A percentile compares a stretch with the other conserved stretches of the same genome.
Conservation (phyloP, 2,329 filamentous ascomycete species). For the Fulvia fulva region DNA sequence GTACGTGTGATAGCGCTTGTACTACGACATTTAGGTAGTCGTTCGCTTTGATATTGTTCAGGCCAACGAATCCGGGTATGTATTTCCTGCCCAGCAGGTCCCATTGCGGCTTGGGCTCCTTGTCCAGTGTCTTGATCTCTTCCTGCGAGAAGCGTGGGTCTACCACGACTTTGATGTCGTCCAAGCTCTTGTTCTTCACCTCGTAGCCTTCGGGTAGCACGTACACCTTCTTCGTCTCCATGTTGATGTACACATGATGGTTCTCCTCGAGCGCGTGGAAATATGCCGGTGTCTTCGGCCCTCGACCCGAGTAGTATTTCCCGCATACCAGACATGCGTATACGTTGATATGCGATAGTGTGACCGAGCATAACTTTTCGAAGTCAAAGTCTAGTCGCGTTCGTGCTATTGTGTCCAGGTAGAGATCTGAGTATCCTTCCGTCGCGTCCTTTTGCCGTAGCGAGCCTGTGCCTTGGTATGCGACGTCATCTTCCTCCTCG, state of each 20-base stretch:
- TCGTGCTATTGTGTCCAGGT: constrained; percentile 94
- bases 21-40: constrained; percentile 97
- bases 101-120: constrained; percentile 57
- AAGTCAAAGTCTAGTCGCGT: constrained; percentile 96
- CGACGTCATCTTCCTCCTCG: constrained; percentile 34
- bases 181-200: constrained; percentile 86
- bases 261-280: constrained; percentile 93
- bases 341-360: constrained; percentile 95
- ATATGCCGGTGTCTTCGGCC: constrained; percentile 92
- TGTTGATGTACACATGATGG: constrained; percentile 98
- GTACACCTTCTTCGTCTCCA: constrained; percentile 86
- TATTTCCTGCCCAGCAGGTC: constrained; percentile 82
- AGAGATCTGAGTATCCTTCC: constrained; percentile 89
- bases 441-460: constrained; percentile 72
- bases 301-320: constrained; percentile 94
- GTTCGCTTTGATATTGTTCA: constrained; percentile 99
- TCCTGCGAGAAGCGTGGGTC: constrained; percentile 79
- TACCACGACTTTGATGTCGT: constrained; percentile 97
- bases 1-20: constrained; percentile 84
- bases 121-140: constrained; percentile 78
- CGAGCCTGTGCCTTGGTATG: constrained; percentile 34
- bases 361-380: constrained; percentile 95
- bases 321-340: constrained; percentile 97
- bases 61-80: constrained; percentile 89
- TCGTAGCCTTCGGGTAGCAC: constrained; percentile 96